These are phyloP conservation scores for Lojkania enalia DNA, from an alignment of 2,329 filamentous ascomycete genomes.

Conservation along the genomic window DNA sequence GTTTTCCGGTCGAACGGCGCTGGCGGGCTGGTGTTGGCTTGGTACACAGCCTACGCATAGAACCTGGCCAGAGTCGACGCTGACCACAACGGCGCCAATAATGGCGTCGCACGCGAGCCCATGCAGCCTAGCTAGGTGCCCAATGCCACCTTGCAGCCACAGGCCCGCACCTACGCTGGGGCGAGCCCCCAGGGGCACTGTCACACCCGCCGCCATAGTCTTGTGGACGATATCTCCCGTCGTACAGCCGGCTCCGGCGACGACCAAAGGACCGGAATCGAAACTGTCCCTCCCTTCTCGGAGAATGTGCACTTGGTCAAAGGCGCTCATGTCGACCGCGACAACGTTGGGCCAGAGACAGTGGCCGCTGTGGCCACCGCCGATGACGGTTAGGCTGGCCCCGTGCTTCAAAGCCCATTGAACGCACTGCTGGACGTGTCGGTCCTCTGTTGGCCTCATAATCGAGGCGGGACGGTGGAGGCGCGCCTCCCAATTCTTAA, in stretches of 20 bases:
- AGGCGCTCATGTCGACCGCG: slow-evolving; percentile 62
- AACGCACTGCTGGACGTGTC: slow-evolving; percentile 60
- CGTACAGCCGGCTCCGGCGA: slow-evolving; percentile 61
- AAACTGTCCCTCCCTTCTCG: slow-evolving; percentile 15
- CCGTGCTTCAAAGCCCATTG: slow-evolving; percentile 57
- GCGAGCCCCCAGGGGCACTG: slow-evolving; percentile 62
- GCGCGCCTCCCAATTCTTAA: slow-evolving; percentile 60
- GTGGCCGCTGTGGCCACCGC: slow-evolving; percentile 64
- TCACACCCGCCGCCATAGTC: slow-evolving; percentile 53
- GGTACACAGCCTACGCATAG: slow-evolving; percentile 59
- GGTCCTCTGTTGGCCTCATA: slow-evolving; percentile 51
- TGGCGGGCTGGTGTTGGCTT: slow-evolving; percentile 46
- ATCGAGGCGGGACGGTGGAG: slow-evolving; percentile 50
- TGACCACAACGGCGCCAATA: slow-evolving; percentile 63
- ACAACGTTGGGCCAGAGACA: slow-evolving; percentile 59
- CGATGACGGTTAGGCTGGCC: slow-evolving; percentile 55
- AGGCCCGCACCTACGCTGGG: slow-evolving; percentile 66
- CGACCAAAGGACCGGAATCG: slow-evolving; percentile 45
- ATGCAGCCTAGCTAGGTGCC: slow-evolving; percentile 58
- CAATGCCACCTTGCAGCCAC: slow-evolving; percentile 68
- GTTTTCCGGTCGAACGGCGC: slow-evolving; percentile 50
- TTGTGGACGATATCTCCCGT: slow-evolving; percentile 57
- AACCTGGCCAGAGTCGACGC: slow-evolving; percentile 52
- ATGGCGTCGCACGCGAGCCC: slow-evolving; percentile 64
- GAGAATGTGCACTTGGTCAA: slow-evolving; percentile 56